Evolutionary conservation across 768 basidiomycete genomes (phyloP).

Genomic region (Holtermannia corniformis): DNA sequence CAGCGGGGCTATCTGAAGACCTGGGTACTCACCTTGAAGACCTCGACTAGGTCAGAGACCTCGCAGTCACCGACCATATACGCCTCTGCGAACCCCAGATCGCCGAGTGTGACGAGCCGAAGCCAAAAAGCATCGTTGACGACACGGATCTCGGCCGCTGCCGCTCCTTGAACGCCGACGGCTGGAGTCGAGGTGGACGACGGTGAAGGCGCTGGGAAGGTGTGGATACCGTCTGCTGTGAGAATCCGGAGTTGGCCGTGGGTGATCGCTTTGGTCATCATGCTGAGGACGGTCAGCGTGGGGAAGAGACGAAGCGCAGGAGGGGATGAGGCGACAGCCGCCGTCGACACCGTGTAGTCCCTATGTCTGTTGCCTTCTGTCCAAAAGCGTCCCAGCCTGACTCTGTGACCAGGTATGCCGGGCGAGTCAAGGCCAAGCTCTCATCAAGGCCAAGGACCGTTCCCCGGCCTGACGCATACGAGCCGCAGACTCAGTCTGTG

Average conservation of each 20-base stretch:
- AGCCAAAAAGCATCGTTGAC: conserved; percentile 39
- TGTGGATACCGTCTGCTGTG: conserved; percentile 16
- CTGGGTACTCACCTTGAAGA: conserved; percentile 51
- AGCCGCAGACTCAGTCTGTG: too few species aligned
- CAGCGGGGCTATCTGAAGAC: background rate
- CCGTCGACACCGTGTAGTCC: too few species aligned
- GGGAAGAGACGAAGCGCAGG: too few species aligned
- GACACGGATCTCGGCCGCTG: conserved; percentile 19
- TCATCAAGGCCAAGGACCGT: too few species aligned
- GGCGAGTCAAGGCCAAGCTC: too few species aligned
- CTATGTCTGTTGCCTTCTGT: too few species aligned
- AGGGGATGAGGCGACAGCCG: too few species aligned
- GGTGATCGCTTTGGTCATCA: conserved; percentile 24
- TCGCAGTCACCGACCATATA: conserved; percentile 72
- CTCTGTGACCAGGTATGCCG: too few species aligned
- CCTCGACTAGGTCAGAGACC: conserved; percentile 50
- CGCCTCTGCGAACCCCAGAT: conserved; percentile 65
- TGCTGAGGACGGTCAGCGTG: background rate
- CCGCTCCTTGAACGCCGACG: background rate
- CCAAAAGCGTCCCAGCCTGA: too few species aligned
- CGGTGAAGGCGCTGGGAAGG: conserved; percentile 12
- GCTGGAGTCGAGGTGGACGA: background rate
- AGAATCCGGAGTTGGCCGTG: conserved; percentile 20
- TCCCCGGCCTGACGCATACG: too few species aligned
- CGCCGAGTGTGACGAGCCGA: conserved; percentile 47